Conservation (phyloP, 1,139 yeast species). For the Yamadazyma friedrichii region DNA sequence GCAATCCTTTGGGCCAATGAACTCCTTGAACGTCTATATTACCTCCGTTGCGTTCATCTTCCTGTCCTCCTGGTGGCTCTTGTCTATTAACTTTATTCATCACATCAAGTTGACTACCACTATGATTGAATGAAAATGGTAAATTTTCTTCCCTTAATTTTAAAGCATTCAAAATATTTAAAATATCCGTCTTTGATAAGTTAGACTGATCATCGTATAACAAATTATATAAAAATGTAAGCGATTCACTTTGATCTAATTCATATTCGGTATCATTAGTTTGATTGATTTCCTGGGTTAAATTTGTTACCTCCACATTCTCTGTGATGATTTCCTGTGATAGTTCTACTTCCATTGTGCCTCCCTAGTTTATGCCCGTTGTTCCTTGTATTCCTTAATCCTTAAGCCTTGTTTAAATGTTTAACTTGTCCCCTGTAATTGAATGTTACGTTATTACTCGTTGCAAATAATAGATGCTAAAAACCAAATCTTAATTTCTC, state of each 20-base stretch:
- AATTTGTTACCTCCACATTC: background rate
- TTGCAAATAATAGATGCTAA: conserved; percentile 3
- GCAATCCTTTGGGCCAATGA: conserved; percentile 33
- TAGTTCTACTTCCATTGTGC: conserved; percentile 14
- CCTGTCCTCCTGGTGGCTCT: background rate
- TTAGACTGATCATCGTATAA: conserved; percentile 38
- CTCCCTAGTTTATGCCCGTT: background rate
- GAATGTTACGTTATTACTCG: too few species aligned
- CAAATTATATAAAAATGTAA: conserved; percentile 39
- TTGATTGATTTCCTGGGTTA: conserved; percentile 2
- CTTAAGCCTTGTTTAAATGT: too few species aligned
- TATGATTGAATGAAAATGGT: conserved; percentile 25
- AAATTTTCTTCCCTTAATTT: conserved; percentile 35
- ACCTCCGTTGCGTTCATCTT: background rate
- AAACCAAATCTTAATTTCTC: conserved; percentile 7
- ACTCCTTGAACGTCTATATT: conserved; percentile 36
- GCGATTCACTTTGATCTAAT: conserved; percentile 40
- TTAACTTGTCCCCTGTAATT: too few species aligned
- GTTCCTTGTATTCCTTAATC: background rate
- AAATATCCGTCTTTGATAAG: conserved; percentile 36
- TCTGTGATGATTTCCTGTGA: conserved; percentile 11
- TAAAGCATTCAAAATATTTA: conserved; percentile 34
- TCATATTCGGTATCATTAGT: conserved; percentile 33
- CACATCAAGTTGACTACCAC: background rate
- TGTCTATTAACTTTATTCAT: background rate